Percentiles rank a stretch among this genome's conserved stretches.
Conservation (phyloP, 1,284 basidiomycete genomes). For the Kwoniella shivajii region DNA sequence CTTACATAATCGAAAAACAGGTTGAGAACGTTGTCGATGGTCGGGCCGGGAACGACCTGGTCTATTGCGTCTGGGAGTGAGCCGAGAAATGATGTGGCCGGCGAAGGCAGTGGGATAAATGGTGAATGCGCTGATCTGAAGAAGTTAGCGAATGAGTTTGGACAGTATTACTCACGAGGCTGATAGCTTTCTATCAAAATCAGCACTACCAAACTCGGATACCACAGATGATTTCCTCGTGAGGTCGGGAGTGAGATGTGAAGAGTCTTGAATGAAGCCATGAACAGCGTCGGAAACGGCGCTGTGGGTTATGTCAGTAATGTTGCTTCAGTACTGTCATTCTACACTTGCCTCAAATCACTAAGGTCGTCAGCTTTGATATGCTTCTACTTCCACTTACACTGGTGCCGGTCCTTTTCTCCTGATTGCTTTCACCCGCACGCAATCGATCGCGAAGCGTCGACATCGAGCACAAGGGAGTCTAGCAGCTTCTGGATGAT, state of each 20-base stretch:
- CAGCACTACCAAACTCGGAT: neutral
- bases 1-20: constrained; percentile 49
- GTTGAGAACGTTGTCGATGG: constrained; percentile 42
- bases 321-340: too few relatives aligned
- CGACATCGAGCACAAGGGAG: constrained; percentile 48
- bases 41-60: constrained; percentile 31
- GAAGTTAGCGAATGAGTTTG: neutral
- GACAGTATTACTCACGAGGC: constrained; percentile 4
- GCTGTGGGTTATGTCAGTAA: constrained; percentile 17
- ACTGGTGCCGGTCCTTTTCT: constrained; percentile 47
- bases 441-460: constrained; percentile 46
- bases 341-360: constrained; percentile 22
- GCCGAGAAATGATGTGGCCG: constrained; percentile 1
- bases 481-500: constrained; percentile 46
- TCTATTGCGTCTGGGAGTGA: constrained; percentile 36
- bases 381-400: constrained; percentile 22
- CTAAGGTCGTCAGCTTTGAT: constrained; percentile 11
- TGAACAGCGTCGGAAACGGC: constrained; percentile 41
- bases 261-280: constrained; percentile 20
- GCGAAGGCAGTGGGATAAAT: constrained; percentile 1
- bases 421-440: constrained; percentile 36
- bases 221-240: constrained; percentile 2
- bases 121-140: constrained; percentile 7
- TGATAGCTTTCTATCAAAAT: constrained; percentile 2
- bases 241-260: neutral